phyloP scores from a whole-genome alignment of 2,329 filamentous ascomycete species.

The Corniculantispora saksenae region DNA sequence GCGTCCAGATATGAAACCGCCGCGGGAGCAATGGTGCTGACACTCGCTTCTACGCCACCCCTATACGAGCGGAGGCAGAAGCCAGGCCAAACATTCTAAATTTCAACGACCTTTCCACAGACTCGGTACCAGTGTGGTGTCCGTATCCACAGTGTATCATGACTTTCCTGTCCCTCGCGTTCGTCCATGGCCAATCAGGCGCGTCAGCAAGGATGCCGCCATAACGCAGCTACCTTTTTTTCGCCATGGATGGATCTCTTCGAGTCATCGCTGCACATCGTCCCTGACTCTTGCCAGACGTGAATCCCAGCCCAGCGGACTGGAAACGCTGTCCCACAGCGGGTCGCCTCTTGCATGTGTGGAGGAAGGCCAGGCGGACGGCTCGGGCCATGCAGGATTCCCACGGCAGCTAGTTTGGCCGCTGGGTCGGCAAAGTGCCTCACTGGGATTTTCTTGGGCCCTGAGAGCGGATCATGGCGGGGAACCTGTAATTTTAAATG shows the following conservation, averaged over 20 bases:
- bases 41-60: background rate
- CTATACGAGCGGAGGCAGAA: background rate
- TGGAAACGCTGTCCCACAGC: slow-evolving; percentile 4
- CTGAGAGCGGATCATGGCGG: background rate
- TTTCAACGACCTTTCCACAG: background rate
- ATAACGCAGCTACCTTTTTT: background rate
- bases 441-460: background rate
- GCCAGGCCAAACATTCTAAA: background rate
- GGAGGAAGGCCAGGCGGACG: slow-evolving; percentile 4
- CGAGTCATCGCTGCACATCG: background rate
- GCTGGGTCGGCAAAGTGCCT: background rate
- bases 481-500: background rate
- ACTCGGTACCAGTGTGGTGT: background rate
- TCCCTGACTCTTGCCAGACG: slow-evolving; percentile 6
- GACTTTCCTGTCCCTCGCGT: background rate
- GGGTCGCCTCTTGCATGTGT: background rate
- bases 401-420: background rate
- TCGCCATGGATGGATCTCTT: slow-evolving; percentile 3
- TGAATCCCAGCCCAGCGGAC: slow-evolving; percentile 4
- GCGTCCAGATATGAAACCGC: background rate
- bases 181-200: background rate
- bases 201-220: background rate
- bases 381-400: slow-evolving; percentile 3
- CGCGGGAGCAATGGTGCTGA: background rate
- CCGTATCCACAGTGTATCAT: background rate